Base-by-base conservation (phyloP, 2,329 filamentous ascomycete genomes). In the Tricladium varicosporioides region DNA sequence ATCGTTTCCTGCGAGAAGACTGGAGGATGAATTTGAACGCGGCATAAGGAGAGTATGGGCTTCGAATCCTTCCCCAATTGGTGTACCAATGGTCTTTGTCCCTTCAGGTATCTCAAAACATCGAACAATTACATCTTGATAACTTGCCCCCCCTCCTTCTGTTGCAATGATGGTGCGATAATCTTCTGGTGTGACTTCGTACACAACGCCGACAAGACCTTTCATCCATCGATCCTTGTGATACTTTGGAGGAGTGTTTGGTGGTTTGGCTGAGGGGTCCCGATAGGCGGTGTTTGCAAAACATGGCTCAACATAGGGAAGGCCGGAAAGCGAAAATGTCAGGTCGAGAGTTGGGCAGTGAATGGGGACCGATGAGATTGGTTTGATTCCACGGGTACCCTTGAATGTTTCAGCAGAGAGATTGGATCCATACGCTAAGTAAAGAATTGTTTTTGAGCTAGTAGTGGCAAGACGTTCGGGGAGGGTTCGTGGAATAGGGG, bases 341-440 rank as follows among this genome's bases (percentile, higher is more conserved):
- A 99, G 78, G 50, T 83, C 80, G 48, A 97, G 78, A 5, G 83
- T 81, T 0, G 94, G 94, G 1, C 91, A 91, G 5, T 88, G 82
- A 7, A 96, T 93, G 68, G 92, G 92, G 68, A 92, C 75, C 61
- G 89, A 83, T 42, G 90, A 91, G 13, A 97, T 67, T 0, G 94
- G 94, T 22, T 82, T 83, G 73, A 97, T 93, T 59, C 87, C 87
- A 52, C 93, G 87, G 58, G 74, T 77, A 57, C 88, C 89, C 48
- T 87, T 80, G 72, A 97, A 97, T 0, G 89, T 95, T 70, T 91
- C 77, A 13, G 86, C 84, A 59, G 81, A 85, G 60, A 97, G 82
- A 71, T 97, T 97, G 52, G 92, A 96, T 64, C 93, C 94, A 71
- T 97, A 97, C 10, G 92, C 93, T 18, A 93, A 83, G 71, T 93